Conservation (phyloP, 805 yeast genomes). For the Metschnikowia peoriensis region DNA sequence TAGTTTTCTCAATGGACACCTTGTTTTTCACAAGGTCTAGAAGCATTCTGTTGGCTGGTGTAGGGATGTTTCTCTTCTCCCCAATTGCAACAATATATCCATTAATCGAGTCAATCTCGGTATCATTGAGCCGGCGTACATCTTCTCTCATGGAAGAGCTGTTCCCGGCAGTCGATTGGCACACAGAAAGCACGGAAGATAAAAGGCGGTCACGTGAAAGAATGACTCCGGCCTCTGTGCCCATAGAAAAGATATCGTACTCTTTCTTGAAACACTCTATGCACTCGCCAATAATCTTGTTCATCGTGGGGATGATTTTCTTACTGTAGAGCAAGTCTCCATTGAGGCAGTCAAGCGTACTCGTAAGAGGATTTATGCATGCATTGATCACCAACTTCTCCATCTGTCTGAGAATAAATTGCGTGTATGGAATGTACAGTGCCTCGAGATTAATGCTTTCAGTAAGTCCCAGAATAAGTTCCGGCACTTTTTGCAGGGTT, state of each 20-base stretch:
- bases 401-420: conserved; percentile 55
- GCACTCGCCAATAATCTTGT: conserved; percentile 45
- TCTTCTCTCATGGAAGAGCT: conserved; percentile 75
- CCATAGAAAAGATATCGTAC: conserved; percentile 21
- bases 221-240: conserved; percentile 30
- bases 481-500: conserved; percentile 12
- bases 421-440: conserved; percentile 35
- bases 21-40: conserved; percentile 47
- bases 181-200: conserved; percentile 32
- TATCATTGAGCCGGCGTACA: conserved; percentile 47
- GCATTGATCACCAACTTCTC: conserved; percentile 78
- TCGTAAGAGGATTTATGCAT: conserved; percentile 81
- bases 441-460: conserved; percentile 27
- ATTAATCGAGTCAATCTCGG: conserved; percentile 82
- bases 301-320: conserved; percentile 33
- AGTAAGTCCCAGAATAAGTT: conserved; percentile 22
- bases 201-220: conserved; percentile 37
- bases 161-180: conserved; percentile 50
- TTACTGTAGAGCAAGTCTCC: conserved; percentile 60
- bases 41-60: conserved; percentile 46
- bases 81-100: conserved; percentile 72
- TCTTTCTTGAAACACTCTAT: conserved; percentile 41
- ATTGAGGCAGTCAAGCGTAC: conserved; percentile 72
- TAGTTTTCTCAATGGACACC: conserved; percentile 28
- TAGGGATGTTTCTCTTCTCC: conserved; percentile 36